Evolutionary conservation across 2,329 filamentous ascomycete genomes (phyloP).

Genomic region (Cordyceps cicadae): DNA sequence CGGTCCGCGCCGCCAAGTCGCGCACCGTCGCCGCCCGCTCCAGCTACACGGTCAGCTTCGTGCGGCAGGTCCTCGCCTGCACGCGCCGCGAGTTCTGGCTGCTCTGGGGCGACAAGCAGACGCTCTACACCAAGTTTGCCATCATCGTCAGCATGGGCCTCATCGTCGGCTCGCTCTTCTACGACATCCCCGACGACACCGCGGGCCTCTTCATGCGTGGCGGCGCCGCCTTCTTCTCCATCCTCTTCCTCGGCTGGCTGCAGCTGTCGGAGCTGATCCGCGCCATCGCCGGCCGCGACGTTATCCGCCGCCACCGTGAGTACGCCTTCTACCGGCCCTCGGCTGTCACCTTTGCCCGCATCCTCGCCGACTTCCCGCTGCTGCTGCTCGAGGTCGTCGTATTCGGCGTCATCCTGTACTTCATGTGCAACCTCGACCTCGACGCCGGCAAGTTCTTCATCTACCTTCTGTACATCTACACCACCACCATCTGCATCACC

Average conservation of each 20-base stretch:
- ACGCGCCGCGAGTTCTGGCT: slow-evolving; percentile 72
- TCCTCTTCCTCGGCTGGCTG: slow-evolving; percentile 51
- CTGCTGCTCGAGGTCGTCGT: slow-evolving; percentile 54
- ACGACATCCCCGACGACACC: slow-evolving; percentile 53
- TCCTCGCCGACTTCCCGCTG: slow-evolving; percentile 48
- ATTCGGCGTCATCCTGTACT: slow-evolving; percentile 68
- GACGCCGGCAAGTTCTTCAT: slow-evolving; percentile 59
- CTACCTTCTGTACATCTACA: slow-evolving; percentile 53
- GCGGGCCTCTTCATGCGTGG: slow-evolving; percentile 52
- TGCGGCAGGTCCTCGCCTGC: slow-evolving; percentile 59
- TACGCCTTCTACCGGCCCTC: slow-evolving; percentile 46
- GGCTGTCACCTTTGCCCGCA: slow-evolving; percentile 46
- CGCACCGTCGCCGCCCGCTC: slow-evolving; percentile 59
- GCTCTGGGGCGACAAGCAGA: slow-evolving; percentile 64
- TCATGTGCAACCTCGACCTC: slow-evolving; percentile 62
- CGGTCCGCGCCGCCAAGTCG: slow-evolving; percentile 63
- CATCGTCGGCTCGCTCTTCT: slow-evolving; percentile 73
- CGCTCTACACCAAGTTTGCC: slow-evolving; percentile 70
- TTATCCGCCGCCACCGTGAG: slow-evolving; percentile 41
- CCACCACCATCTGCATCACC: slow-evolving; percentile 46
- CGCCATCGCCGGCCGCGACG: slow-evolving; percentile 60
- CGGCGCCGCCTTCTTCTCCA: slow-evolving; percentile 39
- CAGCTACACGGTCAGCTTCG: slow-evolving; percentile 67
- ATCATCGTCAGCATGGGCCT: slow-evolving; percentile 66
- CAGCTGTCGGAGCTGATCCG: slow-evolving; percentile 72